phyloP scores from a whole-genome alignment of 1,139 yeast genomes.

The Pichia sp. region DNA sequence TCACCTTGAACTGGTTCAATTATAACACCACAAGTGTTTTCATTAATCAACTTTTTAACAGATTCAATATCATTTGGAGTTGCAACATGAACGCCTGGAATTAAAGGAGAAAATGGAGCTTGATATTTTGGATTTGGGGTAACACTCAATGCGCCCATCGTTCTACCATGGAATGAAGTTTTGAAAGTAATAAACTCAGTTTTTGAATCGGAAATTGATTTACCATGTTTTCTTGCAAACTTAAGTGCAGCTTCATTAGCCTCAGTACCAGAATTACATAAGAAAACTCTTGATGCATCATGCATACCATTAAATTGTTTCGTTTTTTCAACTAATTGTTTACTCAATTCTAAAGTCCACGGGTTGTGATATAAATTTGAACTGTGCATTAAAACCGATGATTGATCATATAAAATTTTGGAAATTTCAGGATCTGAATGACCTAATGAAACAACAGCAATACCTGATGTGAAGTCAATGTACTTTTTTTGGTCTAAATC shows the following conservation, averaged over 20 bases:
- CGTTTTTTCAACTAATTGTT: conserved; percentile 64
- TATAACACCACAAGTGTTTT: conserved; percentile 84
- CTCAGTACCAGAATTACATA: conserved; percentile 92
- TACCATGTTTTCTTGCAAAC: conserved; percentile 86
- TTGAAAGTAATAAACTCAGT: conserved; percentile 77
- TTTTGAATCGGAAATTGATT: conserved; percentile 45
- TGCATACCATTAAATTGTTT: conserved; percentile 68
- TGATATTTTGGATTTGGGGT: conserved; percentile 92
- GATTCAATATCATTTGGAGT: conserved; percentile 52
- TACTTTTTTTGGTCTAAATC: conserved; percentile 74
- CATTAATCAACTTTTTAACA: conserved; percentile 52
- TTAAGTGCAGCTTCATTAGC: conserved; percentile 97
- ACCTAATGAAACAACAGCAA: conserved; percentile 93
- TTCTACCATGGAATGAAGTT: conserved; percentile 89
- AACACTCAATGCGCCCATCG: conserved; percentile 87
- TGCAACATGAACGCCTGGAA: conserved; percentile 76
- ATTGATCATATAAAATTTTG: conserved; percentile 63
- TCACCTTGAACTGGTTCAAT: conserved; percentile 98
- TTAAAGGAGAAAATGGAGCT: conserved; percentile 79
- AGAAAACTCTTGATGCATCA: conserved; percentile 74
- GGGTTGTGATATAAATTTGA: conserved; percentile 81
- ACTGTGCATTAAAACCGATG: conserved; percentile 67
- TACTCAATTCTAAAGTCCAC: conserved; percentile 76
- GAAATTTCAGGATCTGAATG: conserved; percentile 74
- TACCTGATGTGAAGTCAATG: conserved; percentile 90